These are phyloP conservation scores for Russula compacta DNA, from an alignment of 768 basidiomycete genomes.

Conservation along the genomic window DNA sequence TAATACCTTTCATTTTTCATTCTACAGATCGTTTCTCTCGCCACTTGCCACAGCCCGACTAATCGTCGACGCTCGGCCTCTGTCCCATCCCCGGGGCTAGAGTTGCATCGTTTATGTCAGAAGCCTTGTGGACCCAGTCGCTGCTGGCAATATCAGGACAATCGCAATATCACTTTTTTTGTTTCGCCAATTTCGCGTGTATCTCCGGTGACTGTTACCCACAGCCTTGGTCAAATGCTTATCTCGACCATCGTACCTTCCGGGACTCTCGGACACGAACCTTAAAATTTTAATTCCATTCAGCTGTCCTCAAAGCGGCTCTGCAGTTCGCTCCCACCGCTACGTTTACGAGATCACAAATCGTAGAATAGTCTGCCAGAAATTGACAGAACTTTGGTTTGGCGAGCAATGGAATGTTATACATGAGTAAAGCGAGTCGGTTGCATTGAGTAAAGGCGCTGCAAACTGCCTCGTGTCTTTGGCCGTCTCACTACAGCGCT, in stretches of 20 bases:
- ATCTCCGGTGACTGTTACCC: not conserved
- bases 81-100: not conserved
- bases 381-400: slow-evolving; percentile 1
- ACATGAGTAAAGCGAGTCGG: not conserved
- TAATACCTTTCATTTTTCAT: not conserved
- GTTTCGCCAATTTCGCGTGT: not conserved
- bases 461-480: not conserved
- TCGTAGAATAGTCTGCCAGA: not conserved
- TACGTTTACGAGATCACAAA: not conserved
- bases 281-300: slow-evolving; percentile 7
- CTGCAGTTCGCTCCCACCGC: not conserved
- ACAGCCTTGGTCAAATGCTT: not conserved
- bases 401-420: not conserved
- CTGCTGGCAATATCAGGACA: not conserved
- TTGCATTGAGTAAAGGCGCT: not conserved
- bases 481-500: not conserved
- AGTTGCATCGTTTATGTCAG: slow-evolving; percentile 1
- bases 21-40: not conserved
- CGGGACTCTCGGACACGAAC: not conserved
- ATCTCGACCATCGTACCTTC: slow-evolving; percentile 9
- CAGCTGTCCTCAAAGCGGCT: not conserved
- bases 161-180: not conserved
- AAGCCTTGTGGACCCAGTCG: not conserved
- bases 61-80: not conserved
- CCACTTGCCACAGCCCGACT: not conserved